Evolutionary conservation across 768 basidiomycete species (phyloP).

Genomic region (Suillus subluteus): DNA sequence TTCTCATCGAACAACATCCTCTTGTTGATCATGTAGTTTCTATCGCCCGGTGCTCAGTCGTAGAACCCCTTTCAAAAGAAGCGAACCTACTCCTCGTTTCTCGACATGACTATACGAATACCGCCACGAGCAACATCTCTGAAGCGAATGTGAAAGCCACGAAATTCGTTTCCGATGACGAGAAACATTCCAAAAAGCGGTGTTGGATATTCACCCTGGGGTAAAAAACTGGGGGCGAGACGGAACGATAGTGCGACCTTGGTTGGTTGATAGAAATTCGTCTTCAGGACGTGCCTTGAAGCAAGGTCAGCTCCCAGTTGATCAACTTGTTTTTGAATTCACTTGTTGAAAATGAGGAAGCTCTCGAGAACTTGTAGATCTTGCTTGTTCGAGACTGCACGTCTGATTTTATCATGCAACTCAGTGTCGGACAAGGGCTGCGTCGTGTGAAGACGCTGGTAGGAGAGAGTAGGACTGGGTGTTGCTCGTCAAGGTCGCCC

Average conservation of each 20-base stretch:
- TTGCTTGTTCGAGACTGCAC: conserved; percentile 85
- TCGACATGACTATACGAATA: conserved; percentile 91
- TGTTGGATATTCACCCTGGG: conserved; percentile 92
- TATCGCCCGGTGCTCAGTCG: conserved; percentile 27
- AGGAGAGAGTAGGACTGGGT: conserved; percentile 88
- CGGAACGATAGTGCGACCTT: conserved; percentile 98
- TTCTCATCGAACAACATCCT: conserved; percentile 96
- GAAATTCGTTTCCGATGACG: conserved; percentile 90
- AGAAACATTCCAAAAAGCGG: conserved; percentile 95
- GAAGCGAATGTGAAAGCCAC: conserved; percentile 95
- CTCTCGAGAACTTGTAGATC: conserved; percentile 93
- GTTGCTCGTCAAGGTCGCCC: background rate
- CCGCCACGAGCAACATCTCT: conserved; percentile 97
- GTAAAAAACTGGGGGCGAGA: conserved; percentile 88
- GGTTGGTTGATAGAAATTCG: conserved; percentile 98
- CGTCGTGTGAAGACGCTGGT: conserved; percentile 88
- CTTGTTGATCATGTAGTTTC: conserved; percentile 96
- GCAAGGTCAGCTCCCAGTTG: conserved; percentile 11
- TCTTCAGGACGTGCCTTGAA: conserved; percentile 84
- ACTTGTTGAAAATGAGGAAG: conserved; percentile 97
- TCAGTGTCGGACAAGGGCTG: conserved; percentile 86
- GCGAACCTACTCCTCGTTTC: conserved; percentile 80
- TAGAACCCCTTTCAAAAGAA: background rate
- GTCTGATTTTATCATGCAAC: conserved; percentile 84
- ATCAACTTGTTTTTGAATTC: background rate